These are phyloP conservation scores for Persicaria maculosa DNA, from an alignment of 148 eudicot genomes.

Conservation along the genomic window DNA sequence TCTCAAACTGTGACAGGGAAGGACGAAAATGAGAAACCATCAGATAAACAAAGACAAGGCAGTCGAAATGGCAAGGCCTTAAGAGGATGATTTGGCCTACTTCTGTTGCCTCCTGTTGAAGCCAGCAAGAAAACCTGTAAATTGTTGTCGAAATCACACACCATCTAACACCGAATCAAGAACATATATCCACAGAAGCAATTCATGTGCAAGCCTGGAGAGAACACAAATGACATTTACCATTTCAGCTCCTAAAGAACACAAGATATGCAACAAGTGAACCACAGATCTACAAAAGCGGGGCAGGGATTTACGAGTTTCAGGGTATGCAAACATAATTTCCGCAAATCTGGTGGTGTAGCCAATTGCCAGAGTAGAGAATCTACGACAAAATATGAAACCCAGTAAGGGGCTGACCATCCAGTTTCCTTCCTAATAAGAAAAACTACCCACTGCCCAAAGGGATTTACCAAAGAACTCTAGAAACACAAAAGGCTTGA, in stretches of 20 bases:
- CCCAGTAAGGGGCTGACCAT: not conserved
- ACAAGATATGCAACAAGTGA: not conserved
- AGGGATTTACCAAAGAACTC: not conserved
- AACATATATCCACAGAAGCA: not conserved
- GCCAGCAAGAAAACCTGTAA: too few species aligned
- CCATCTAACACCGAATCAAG: too few species aligned
- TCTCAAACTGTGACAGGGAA: too few species aligned
- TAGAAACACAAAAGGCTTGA: not conserved
- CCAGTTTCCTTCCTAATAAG: not conserved
- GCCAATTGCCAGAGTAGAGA: not conserved
- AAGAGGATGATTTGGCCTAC: too few species aligned
- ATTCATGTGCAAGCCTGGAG: not conserved
- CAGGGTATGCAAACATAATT: not conserved
- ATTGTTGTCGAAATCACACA: too few species aligned
- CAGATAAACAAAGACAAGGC: too few species aligned
- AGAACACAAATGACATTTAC: not conserved
- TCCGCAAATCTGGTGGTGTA: slow-evolving; percentile 6
- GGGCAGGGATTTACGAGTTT: not conserved
- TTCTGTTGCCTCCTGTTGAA: too few species aligned
- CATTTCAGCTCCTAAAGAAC: not conserved
- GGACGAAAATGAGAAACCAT: too few species aligned
- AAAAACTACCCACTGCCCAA: not conserved
- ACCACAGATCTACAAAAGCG: not conserved
- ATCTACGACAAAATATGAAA: not conserved
- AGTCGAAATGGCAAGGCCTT: too few species aligned